Conservation (phyloP, 2,329 filamentous ascomycete genomes). For the Fonsecaea nubica region DNA sequence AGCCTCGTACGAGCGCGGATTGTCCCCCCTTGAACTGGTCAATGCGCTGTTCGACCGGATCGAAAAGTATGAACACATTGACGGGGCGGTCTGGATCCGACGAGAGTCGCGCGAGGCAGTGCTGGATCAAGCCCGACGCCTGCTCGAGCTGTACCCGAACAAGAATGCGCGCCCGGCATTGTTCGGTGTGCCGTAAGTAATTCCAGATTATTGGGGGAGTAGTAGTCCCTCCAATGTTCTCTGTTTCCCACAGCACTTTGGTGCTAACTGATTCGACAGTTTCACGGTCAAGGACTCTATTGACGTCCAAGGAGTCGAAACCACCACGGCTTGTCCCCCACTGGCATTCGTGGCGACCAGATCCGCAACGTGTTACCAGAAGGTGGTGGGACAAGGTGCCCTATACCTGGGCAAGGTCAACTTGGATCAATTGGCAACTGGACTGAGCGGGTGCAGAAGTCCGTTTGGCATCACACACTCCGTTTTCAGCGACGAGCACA, state of each 20-base stretch:
- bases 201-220: background rate
- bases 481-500: constrained; percentile 56
- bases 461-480: constrained; percentile 64
- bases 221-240: background rate
- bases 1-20: constrained; percentile 49
- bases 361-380: constrained; percentile 56
- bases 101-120: constrained; percentile 50
- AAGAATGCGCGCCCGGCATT: constrained; percentile 54
- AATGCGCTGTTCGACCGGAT: constrained; percentile 55
- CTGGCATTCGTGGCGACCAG: constrained; percentile 57
- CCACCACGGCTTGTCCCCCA: constrained; percentile 57
- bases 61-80: constrained; percentile 55
- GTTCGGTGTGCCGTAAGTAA: constrained; percentile 51
- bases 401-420: constrained; percentile 65
- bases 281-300: constrained; percentile 60
- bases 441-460: constrained; percentile 64
- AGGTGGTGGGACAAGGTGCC: constrained; percentile 59
- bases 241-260: background rate
- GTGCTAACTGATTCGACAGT: background rate
- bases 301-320: constrained; percentile 53
- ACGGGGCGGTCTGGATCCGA: constrained; percentile 61
- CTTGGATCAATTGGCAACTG: constrained; percentile 68
- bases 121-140: constrained; percentile 50
- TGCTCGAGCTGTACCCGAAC: constrained; percentile 50
- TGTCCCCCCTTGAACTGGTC: constrained; percentile 31